Percentiles rank a stretch among this genome's conserved stretches.
Evolutionary conservation across 495 filamentous ascomycete genomes (phyloP).

Genomic region (Annulohypoxylon bovei): DNA sequence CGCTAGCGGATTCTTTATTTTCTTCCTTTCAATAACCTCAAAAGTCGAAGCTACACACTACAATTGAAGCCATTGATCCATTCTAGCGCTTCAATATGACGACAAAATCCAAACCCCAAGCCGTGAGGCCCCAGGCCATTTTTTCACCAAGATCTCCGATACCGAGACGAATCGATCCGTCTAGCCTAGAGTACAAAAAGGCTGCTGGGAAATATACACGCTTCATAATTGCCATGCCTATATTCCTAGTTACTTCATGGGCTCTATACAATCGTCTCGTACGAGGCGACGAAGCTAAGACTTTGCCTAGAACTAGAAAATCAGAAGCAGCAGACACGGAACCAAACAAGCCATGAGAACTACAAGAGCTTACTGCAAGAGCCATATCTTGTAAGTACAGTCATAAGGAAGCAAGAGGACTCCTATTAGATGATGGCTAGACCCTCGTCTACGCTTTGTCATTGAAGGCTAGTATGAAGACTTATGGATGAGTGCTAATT

Average conservation of each 20-base stretch:
- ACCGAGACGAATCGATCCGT: conserved; percentile 37
- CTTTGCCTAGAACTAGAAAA: background rate
- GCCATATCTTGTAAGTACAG: background rate
- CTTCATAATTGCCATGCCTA: conserved; percentile 56
- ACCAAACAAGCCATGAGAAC: conserved; percentile 12
- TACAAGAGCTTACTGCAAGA: background rate
- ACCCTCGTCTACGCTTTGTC: background rate
- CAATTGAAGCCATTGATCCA: background rate
- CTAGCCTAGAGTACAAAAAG: conserved; percentile 53
- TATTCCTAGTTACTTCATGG: conserved; percentile 58
- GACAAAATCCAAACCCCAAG: background rate
- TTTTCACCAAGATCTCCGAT: conserved; percentile 4
- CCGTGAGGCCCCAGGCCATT: background rate
- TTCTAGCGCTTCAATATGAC: conserved; percentile 15
- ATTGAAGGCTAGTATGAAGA: background rate
- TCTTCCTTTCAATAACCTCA: background rate
- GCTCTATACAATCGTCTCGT: conserved; percentile 53
- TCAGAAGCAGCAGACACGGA: background rate
- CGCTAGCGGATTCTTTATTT: background rate
- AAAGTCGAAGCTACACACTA: background rate
- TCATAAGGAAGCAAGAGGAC: background rate
- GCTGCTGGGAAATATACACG: conserved; percentile 51
- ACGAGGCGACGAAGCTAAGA: conserved; percentile 19
- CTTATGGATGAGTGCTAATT: background rate
- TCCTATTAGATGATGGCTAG: background rate